These are phyloP conservation scores for Tolypocladium ophioglossoides DNA, from an alignment of 2,329 filamentous ascomycete species.

Conservation along the genomic window DNA sequence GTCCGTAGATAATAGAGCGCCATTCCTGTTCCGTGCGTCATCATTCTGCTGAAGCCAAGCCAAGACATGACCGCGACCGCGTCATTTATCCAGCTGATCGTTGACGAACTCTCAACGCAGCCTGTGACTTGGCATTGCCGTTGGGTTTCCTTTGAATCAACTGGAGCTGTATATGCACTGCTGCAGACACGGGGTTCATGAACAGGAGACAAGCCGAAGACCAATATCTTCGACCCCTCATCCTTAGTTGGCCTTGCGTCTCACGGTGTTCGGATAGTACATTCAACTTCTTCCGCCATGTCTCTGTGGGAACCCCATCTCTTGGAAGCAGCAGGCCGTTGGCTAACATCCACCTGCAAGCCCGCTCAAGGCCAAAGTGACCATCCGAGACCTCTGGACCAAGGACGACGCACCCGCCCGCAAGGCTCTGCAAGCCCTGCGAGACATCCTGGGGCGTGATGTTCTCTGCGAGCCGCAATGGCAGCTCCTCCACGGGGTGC, in stretches of 20 bases:
- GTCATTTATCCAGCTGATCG: background rate
- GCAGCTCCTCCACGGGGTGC: slow-evolving; percentile 26
- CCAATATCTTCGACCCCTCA: background rate
- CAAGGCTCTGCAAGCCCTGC: slow-evolving; percentile 18
- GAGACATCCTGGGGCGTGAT: slow-evolving; percentile 26
- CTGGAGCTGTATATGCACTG: no score
- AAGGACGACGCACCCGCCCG: slow-evolving; percentile 21
- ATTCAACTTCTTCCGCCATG: slow-evolving; percentile 2
- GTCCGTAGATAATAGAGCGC: no score
- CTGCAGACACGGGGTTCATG: background rate
- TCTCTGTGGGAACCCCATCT: slow-evolving; percentile 5
- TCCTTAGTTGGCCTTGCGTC: background rate
- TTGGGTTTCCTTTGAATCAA: background rate
- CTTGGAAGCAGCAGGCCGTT: background rate
- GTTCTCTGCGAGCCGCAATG: slow-evolving; percentile 32
- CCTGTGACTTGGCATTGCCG: background rate
- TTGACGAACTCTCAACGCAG: background rate
- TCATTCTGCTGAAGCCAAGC: background rate
- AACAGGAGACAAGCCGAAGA: no score
- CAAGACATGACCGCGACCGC: background rate
- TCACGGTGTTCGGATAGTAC: background rate
- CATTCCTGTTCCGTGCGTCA: background rate
- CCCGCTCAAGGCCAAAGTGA: slow-evolving; percentile 30
- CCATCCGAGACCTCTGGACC: slow-evolving; percentile 33
- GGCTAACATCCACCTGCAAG: slow-evolving; percentile 12